Conservation (phyloP, 2,329 filamentous ascomycete species). For the Stenocarpella maydis region DNA sequence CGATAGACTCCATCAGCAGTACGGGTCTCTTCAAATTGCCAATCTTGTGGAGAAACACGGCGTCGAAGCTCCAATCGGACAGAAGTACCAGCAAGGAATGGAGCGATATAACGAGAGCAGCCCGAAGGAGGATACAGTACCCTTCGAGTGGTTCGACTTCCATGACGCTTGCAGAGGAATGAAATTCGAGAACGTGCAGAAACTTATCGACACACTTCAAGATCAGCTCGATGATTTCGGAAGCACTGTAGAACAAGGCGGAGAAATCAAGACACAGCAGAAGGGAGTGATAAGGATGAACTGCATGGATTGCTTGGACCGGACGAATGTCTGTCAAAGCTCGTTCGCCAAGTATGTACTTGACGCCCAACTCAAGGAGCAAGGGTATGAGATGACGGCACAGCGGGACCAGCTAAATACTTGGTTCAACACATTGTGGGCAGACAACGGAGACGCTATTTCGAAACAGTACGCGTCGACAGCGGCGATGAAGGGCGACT, state of each 20-base stretch:
- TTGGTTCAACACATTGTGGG: conserved; percentile 98
- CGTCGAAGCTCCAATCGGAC: conserved; percentile 80
- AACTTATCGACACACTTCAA: conserved; percentile 76
- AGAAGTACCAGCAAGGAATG: conserved; percentile 76
- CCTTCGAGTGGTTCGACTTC: conserved; percentile 98
- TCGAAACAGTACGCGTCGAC: conserved; percentile 97
- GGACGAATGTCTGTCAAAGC: conserved; percentile 95
- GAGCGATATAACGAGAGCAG: conserved; percentile 71
- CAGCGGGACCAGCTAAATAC: conserved; percentile 80
- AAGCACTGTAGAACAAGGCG: conserved; percentile 69
- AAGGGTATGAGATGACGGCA: conserved; percentile 78
- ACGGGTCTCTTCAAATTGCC: conserved; percentile 80
- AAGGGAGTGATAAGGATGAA: conserved; percentile 88
- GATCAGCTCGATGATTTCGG: conserved; percentile 74
- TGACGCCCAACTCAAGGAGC: conserved; percentile 77
- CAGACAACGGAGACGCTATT: conserved; percentile 95
- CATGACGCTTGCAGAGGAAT: conserved; percentile 92
- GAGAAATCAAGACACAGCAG: conserved; percentile 60
- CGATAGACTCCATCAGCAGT: conserved; percentile 70
- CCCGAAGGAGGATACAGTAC: conserved; percentile 58
- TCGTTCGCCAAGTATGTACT: conserved; percentile 86
- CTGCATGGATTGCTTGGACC: conserved; percentile 97
- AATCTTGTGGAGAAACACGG: conserved; percentile 91
- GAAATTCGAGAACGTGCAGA: conserved; percentile 94
- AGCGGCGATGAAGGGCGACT: conserved; percentile 95